These are phyloP conservation scores for Talaromyces sp. DNA, from an alignment of 2,329 filamentous ascomycete species.

Conservation along the genomic window DNA sequence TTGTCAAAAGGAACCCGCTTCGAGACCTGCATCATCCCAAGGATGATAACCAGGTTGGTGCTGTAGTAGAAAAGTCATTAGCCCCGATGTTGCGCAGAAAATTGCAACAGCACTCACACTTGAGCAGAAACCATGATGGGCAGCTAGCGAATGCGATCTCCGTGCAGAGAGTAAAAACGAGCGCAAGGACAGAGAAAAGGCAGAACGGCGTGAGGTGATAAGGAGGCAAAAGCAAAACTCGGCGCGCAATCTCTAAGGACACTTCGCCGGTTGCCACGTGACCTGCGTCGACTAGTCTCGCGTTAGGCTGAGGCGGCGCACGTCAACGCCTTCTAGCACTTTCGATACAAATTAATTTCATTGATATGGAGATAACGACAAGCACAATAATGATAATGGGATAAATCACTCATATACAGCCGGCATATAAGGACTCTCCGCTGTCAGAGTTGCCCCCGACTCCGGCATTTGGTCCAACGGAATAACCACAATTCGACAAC, in stretches of 20 bases:
- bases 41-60: constrained; percentile 89
- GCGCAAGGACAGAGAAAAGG: constrained; percentile 1
- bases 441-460: too few relatives aligned
- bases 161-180: background rate
- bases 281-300: background rate
- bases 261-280: background rate
- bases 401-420: too few relatives aligned
- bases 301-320: too few relatives aligned
- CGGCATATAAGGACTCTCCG: too few relatives aligned
- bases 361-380: too few relatives aligned
- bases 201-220: constrained; percentile 8
- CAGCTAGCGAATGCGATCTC: constrained; percentile 13
- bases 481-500: too few relatives aligned
- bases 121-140: constrained; percentile 62
- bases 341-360: too few relatives aligned
- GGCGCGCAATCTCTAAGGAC: background rate
- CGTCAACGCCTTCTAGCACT: too few relatives aligned
- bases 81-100: background rate
- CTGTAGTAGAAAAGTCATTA: constrained; percentile 42
- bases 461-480: too few relatives aligned
- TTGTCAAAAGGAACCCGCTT: constrained; percentile 96
- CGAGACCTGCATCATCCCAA: constrained; percentile 96
- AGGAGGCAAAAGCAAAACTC: constrained; percentile 1
- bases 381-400: too few relatives aligned
- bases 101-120: constrained; percentile 46